A percentile compares a stretch with the other conserved stretches of the same genome.
Evolutionary conservation across 495 filamentous ascomycete species (phyloP).

Genomic region (Podospora pseudoanserina): DNA sequence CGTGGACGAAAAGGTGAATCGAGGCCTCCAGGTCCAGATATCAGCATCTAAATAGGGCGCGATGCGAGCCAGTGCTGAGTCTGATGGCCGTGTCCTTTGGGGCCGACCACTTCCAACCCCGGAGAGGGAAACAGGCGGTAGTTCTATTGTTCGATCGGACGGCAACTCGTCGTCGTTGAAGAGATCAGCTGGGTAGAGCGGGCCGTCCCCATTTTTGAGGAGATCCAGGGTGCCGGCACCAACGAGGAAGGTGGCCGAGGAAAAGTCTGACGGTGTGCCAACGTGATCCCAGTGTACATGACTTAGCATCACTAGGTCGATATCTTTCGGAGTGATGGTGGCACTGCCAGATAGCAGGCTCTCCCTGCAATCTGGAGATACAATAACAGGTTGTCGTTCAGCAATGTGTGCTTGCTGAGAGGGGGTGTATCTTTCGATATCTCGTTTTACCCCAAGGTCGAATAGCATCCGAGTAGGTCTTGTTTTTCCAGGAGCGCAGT

Average conservation of each 20-base stretch:
- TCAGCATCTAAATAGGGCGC: background rate
- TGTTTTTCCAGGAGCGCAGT: constrained; percentile 18
- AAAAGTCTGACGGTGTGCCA: constrained; percentile 46
- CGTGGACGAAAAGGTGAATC: constrained; percentile 30
- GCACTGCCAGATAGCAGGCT: constrained; percentile 32
- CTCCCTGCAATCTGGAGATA: constrained; percentile 36
- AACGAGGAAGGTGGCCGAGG: constrained; percentile 42
- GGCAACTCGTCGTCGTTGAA: constrained; percentile 35
- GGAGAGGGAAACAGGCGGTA: constrained; percentile 19
- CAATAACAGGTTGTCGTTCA: constrained; percentile 36
- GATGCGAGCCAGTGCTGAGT: background rate
- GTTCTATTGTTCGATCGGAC: constrained; percentile 24
- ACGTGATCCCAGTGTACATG: constrained; percentile 55
- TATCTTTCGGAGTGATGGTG: constrained; percentile 30
- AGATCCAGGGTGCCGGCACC: constrained; percentile 45
- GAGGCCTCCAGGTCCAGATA: constrained; percentile 18
- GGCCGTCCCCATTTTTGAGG: constrained; percentile 30
- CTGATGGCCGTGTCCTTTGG: background rate
- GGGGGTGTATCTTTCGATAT: constrained; percentile 37
- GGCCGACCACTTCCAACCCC: constrained; percentile 10
- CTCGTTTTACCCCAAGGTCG: constrained; percentile 47
- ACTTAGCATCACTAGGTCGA: constrained; percentile 46
- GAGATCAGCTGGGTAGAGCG: constrained; percentile 26
- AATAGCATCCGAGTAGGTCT: constrained; percentile 40
- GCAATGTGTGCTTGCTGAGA: constrained; percentile 40